Conservation (phyloP, 768 basidiomycete genomes). For the Tephrocybe sp. region DNA sequence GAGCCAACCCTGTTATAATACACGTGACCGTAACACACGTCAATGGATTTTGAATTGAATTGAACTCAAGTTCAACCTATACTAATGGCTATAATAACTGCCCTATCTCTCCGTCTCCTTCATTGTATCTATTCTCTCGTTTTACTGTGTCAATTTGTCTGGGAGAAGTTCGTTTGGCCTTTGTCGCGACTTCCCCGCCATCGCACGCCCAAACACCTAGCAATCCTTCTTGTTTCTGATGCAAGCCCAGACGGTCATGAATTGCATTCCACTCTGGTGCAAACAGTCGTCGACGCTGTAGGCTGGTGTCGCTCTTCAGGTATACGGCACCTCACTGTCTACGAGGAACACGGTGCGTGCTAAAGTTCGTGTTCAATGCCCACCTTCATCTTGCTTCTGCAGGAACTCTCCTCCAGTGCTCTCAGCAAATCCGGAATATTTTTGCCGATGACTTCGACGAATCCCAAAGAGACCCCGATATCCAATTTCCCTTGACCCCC, state of each 20-base stretch:
- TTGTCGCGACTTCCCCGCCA: slow-evolving; percentile 55
- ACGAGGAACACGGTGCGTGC: slow-evolving; percentile 67
- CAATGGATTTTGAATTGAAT: background rate
- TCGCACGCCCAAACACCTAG: slow-evolving; percentile 66
- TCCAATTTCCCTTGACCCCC: slow-evolving; percentile 76
- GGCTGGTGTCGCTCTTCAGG: slow-evolving; percentile 66
- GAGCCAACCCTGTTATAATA: slow-evolving; percentile 38
- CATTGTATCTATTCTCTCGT: slow-evolving; percentile 57
- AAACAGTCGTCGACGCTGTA: slow-evolving; percentile 52
- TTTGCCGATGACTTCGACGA: slow-evolving; percentile 16
- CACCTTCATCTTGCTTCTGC: background rate
- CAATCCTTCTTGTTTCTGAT: slow-evolving; percentile 58
- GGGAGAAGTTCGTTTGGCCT: slow-evolving; percentile 32
- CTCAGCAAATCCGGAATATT: slow-evolving; percentile 39
- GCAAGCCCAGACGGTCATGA: slow-evolving; percentile 31
- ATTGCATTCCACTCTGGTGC: slow-evolving; percentile 43
- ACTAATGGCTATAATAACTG: slow-evolving; percentile 50
- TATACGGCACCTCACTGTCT: slow-evolving; percentile 65
- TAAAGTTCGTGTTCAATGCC: background rate
- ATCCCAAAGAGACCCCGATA: slow-evolving; percentile 40
- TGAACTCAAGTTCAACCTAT: background rate
- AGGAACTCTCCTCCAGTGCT: slow-evolving; percentile 44
- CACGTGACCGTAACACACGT: slow-evolving; percentile 1
- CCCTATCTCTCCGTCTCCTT: slow-evolving; percentile 49
- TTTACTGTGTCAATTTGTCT: slow-evolving; percentile 39